Base-by-base conservation (phyloP, 306 rosid species). In the Inga oerstediana region DNA sequence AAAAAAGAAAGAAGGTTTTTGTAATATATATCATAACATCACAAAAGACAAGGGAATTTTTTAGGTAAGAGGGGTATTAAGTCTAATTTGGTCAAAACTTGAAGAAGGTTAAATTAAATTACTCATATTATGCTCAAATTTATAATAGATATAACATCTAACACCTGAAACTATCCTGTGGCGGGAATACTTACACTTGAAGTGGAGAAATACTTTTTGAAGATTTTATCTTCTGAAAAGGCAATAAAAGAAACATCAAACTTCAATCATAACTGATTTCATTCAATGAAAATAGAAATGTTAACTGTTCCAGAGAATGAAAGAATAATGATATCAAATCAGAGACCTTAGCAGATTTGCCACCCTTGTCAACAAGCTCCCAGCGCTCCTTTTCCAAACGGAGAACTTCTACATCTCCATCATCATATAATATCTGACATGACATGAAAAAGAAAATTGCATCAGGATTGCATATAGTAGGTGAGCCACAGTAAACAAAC, bases 201-300 rank as follows among this genome's bases (percentile, higher is more conserved):
- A 30, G 86, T 86, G 91, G 80, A 52, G 90, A 83, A 52, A 78
- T 68, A 59, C 74, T 71, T 70, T 82, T 90, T 49, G 89, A 86
- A 79, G 83, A 82, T 77, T 87, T 92, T 56, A 78, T 81, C 89
- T 91, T 97, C 99, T 94, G 98, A 27, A 80, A 80, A 88, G 75
- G 58, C n/a, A 32, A 87, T 68, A 65, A 64, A 62, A 72, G 61
- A 46, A 22, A 51, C 56, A 83, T 89, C 83, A 94, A 85, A 82
- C 69, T 80, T 58, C 72, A 77, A 68, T 79, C 62, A 76, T 5
- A 72, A 85, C 20, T 58, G 41, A 67, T 79, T 39, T 72, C 52
- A 71, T 76, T 70, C 32, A 61, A 69, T 62, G 75, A 71, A 88
- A 82, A 85, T 32, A 77, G n/a, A 69, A 81, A 59, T 39, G 69